Evolutionary conservation across 345 rosid genomes (phyloP), one percentile per base, ranked within the genome.

Genomic region (Turnera subulata): DNA sequence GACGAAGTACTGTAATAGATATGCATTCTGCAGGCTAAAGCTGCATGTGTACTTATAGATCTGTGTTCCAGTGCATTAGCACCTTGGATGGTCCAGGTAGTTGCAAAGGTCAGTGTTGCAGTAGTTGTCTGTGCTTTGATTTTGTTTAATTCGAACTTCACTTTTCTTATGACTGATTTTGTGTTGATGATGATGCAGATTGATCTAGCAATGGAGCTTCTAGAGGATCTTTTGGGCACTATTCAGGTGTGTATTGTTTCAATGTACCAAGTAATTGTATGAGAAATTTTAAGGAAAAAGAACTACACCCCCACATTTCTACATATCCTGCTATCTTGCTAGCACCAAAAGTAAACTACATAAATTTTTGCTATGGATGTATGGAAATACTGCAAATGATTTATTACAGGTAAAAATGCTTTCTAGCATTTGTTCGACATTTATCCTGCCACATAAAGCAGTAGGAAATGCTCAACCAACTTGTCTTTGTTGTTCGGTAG

Each of bases 31-130:
- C 85, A 88, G 96, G 89, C 85, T 53, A 88, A 84, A 78, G 91
- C 89, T 53, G 91, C 96, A 46, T 84, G 96, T 62, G 70, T 88
- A 62, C 64, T 88, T 47, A 78, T 88, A 64, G 96, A 88, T 73
- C 76, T 88, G 22, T 88, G 96, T 70, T 84, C 85, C 46, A 72
- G 84, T 37, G 80, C 78, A 57, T 70, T 88, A 50, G 87, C 89
- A n/a, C 85, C 96, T 59, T 88, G 96, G 96, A 71, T 78, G 65
- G 60, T 75, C 59, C 84, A 79, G 58, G 82, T 84, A 69, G 79
- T 81, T 71, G 85, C 87, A 49, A 88, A 88, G 96, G 96, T 88
- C 64, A 52, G 74, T 65, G 55, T 48, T 64, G 43, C 51, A 49
- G 16, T 35, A 15, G 18, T 24, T 15, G 15, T 38, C 54, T 65